Percentiles rank a stretch among this genome's conserved stretches.
Evolutionary conservation across 805 yeast genomes (phyloP).

Genomic region (Starmerella roubikii): DNA sequence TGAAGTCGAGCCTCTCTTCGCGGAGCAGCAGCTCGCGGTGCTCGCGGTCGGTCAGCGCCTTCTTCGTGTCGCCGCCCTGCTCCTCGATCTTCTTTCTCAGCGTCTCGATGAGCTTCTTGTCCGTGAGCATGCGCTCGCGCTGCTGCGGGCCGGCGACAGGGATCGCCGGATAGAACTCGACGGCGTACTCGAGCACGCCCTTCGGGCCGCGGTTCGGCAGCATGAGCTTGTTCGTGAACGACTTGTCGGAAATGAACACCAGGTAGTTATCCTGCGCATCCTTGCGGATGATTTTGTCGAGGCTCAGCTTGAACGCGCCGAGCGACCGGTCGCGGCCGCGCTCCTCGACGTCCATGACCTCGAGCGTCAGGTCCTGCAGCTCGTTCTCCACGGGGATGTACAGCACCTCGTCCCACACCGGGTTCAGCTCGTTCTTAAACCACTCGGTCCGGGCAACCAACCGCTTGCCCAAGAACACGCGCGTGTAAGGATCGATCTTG

Average conservation of each 20-base stretch:
- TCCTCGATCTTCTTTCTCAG: slow-evolving; percentile 20
- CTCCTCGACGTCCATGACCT: slow-evolving; percentile 83
- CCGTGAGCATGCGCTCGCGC: slow-evolving; percentile 34
- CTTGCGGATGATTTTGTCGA: slow-evolving; percentile 53
- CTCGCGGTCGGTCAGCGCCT: slow-evolving; percentile 22
- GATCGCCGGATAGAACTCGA: slow-evolving; percentile 72
- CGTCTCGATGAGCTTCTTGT: slow-evolving; percentile 29
- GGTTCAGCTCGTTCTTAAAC: slow-evolving; percentile 51
- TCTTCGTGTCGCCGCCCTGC: slow-evolving; percentile 7
- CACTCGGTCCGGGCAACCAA: slow-evolving; percentile 67
- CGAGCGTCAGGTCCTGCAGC: slow-evolving; percentile 68
- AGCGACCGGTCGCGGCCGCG: slow-evolving; percentile 71
- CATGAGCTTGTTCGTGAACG: slow-evolving; percentile 49
- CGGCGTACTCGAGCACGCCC: slow-evolving; percentile 60
- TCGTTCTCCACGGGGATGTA: slow-evolving; percentile 74
- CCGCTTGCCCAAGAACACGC: slow-evolving; percentile 64
- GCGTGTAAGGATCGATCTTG: slow-evolving; percentile 80
- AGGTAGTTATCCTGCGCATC: slow-evolving; percentile 47
- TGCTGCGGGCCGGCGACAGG: slow-evolving; percentile 68
- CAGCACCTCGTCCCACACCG: slow-evolving; percentile 72
- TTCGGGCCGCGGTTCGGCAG: slow-evolving; percentile 65
- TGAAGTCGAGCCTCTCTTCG: slow-evolving; percentile 21
- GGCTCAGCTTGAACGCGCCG: slow-evolving; percentile 64
- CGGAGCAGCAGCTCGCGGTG: slow-evolving; percentile 23
- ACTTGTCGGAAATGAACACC: slow-evolving; percentile 42